phyloP scores from a whole-genome alignment of 192 early-diverging fungal species.

The Entomortierella parvispora region DNA sequence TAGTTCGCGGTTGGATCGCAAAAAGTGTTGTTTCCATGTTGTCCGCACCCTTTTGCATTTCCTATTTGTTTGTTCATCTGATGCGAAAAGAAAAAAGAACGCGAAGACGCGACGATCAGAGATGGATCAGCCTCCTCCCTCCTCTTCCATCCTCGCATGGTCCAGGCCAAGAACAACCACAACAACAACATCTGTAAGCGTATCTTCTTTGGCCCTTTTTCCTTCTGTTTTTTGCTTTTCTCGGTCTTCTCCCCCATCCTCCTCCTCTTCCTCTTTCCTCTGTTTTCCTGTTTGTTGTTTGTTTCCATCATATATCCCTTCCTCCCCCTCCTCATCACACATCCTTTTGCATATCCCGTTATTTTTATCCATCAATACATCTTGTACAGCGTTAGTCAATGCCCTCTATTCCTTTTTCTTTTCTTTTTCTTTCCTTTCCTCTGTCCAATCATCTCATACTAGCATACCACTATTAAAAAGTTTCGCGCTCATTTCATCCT shows the following conservation, averaged over 20 bases:
- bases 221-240: background rate
- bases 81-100: too few relatives aligned
- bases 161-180: background rate
- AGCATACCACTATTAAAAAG: conserved; percentile 6
- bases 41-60: too few relatives aligned
- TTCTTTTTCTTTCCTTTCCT: background rate
- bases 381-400: background rate
- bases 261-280: background rate
- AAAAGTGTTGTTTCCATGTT: too few relatives aligned
- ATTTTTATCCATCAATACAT: background rate
- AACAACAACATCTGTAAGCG: background rate
- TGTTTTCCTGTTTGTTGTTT: background rate
- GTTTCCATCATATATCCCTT: background rate
- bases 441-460: background rate
- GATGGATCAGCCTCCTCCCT: too few relatives aligned
- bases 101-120: too few relatives aligned
- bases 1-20: too few relatives aligned
- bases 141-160: too few relatives aligned
- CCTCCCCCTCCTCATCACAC: background rate
- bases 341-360: background rate
- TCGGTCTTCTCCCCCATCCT: conserved; percentile 1
- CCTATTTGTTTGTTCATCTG: too few relatives aligned
- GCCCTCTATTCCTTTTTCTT: conserved; percentile 3
- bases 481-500: background rate
- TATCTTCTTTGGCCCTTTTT: background rate